Base-by-base conservation (phyloP, 495 filamentous ascomycete species). In the Penicillium mononematosum region DNA sequence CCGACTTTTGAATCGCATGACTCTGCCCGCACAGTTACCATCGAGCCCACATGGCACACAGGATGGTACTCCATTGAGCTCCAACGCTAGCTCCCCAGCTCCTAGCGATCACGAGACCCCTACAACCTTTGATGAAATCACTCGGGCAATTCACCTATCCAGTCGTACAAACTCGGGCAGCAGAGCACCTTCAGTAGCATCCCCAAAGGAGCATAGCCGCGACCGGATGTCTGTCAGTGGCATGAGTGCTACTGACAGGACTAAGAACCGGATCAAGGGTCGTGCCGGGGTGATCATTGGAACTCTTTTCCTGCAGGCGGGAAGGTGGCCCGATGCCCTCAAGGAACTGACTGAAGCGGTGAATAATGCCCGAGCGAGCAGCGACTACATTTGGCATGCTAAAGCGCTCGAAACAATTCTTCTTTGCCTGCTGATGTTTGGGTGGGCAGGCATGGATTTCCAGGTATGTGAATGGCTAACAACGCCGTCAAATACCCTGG, bases 301-400 rank as follows among this genome's bases (percentile, higher is more conserved):
- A 6, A 88, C 88, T 24, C 75, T 97, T 45, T 96, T 93, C 70
- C 82, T 99, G 55, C 83, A 89, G 63, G 89, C 91, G 58, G 94
- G 94, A 32, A 81, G 90, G 59, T 96, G 92, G 90, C 83, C 81
- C 31, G 92, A 96, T 76, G 92, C 95, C 17, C 64, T 98, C 29
- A 91, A 85, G 67, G 91, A 96, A 68, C 80, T 97, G 31, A 76
- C 85, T 24, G 92, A 97, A 51, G 88, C 87, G 46, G 90, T 88
- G 8, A 82, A 83, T 11, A 82, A 86, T 58, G 89, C 91, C 16
- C 89, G 88, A 68, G 85, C 83, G 34, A 84, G 86, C 61, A 92
- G 89, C 68, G 94, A 98, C 70, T 89, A 96, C 76, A 69, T 96
- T 8, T 99, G 94, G 94, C 90, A 98, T 78, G 94, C 88, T 12